phyloP scores from a whole-genome alignment of 2,329 filamentous ascomycete species.

The Colletotrichum orchidophilum region DNA sequence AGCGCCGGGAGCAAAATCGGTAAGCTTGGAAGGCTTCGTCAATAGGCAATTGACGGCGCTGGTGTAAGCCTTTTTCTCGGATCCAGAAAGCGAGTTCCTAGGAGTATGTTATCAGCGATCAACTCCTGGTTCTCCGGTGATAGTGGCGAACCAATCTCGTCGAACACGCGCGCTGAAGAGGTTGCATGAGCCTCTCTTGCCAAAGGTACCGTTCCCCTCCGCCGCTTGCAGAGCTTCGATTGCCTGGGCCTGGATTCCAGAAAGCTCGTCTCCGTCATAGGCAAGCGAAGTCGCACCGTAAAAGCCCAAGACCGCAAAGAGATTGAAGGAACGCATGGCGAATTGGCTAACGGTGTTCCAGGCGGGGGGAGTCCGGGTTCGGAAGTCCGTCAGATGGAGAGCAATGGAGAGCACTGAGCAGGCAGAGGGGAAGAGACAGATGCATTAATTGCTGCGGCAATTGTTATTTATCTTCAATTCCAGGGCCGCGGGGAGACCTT shows the following conservation, averaged over 20 bases:
- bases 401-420: not conserved
- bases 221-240: slow-evolving; percentile 10
- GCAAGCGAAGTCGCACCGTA: not conserved
- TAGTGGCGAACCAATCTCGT: not conserved
- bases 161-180: slow-evolving; percentile 7
- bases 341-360: not conserved
- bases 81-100: slow-evolving; percentile 37
- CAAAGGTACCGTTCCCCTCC: not conserved
- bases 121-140: accelerated
- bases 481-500: not conserved
- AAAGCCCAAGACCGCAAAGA: not conserved
- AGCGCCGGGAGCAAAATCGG: slow-evolving; percentile 29
- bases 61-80: slow-evolving; percentile 32
- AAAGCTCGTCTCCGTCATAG: slow-evolving; percentile 4
- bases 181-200: slow-evolving; percentile 6
- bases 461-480: not conserved
- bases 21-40: slow-evolving; percentile 12
- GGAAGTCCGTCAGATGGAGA: not conserved
- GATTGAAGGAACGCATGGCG: not conserved
- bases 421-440: too few relatives aligned
- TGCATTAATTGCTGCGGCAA: not conserved
- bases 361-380: not conserved
- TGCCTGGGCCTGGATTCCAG: not conserved
- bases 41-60: slow-evolving; percentile 32
- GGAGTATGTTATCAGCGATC: not conserved